Percentiles rank a stretch among this genome's conserved stretches.
Conservation (phyloP, 129 eudicot species). For the Artemisia argyi region DNA sequence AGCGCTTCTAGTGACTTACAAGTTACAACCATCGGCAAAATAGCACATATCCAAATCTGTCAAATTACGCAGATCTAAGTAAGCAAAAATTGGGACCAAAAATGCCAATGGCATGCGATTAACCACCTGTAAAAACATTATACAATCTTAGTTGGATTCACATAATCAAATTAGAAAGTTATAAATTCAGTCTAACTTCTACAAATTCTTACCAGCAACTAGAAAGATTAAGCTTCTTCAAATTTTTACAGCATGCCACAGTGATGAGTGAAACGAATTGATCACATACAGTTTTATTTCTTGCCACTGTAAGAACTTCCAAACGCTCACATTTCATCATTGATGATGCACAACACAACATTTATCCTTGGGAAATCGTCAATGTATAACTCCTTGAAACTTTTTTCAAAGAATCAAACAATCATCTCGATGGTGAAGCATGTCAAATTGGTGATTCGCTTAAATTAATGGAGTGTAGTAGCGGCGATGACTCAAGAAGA, state of each 20-base stretch:
- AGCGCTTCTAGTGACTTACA: conserved; percentile 17
- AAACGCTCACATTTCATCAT: conserved; percentile 36
- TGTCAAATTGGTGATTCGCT: too few species aligned
- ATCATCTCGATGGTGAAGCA: too few species aligned
- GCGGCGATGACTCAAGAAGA: conserved; percentile 49
- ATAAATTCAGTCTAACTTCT: neutral
- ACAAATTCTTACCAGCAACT: conserved; percentile 47
- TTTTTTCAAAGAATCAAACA: too few species aligned
- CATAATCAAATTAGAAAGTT: neutral
- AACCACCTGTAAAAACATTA: conserved; percentile 35
- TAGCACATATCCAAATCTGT: conserved; percentile 28
- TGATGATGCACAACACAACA: neutral
- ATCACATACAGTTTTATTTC: conserved; percentile 39
- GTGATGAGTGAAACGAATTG: conserved; percentile 25
- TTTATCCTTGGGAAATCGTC: too few species aligned
- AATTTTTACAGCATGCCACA: conserved; percentile 29
- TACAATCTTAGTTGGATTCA: conserved; percentile 14
- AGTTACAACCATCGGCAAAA: conserved; percentile 55
- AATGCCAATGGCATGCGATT: conserved; percentile 45
- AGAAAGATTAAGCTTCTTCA: conserved; percentile 49
- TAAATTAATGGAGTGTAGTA: too few species aligned
- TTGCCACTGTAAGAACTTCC: conserved; percentile 51
- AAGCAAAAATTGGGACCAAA: conserved; percentile 35
- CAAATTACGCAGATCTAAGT: conserved; percentile 42
- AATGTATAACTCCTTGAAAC: too few species aligned